Evolutionary conservation across 2,329 filamentous ascomycete species (phyloP).

Genomic region (Penicillium glabrum): DNA sequence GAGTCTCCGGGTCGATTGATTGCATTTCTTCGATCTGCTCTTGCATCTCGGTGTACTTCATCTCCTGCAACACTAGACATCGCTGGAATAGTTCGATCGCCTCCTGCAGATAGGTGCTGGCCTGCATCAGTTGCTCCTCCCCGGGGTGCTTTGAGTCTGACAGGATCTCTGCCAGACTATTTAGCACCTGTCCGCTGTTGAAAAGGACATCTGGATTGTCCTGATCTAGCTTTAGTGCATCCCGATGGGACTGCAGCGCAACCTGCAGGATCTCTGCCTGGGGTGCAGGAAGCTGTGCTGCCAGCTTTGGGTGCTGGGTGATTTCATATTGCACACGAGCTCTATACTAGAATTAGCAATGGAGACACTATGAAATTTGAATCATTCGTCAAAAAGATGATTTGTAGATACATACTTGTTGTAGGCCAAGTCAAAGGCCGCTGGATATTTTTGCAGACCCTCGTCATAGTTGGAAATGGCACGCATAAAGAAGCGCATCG

Average conservation of each 20-base stretch:
- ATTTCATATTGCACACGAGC: constrained; percentile 70
- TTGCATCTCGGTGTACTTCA: constrained; percentile 47
- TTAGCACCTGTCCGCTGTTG: constrained; percentile 70
- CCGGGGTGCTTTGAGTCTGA: constrained; percentile 52
- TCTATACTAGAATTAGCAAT: constrained; percentile 37
- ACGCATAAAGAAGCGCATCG: constrained; percentile 57
- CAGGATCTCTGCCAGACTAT: constrained; percentile 62
- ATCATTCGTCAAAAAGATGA: background rate
- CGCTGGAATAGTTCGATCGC: constrained; percentile 60
- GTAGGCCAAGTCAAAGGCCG: constrained; percentile 69
- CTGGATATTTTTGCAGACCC: constrained; percentile 60
- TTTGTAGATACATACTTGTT: constrained; percentile 59
- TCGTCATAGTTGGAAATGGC: constrained; percentile 67
- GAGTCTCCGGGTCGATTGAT: constrained; percentile 19
- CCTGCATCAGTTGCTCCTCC: constrained; percentile 45
- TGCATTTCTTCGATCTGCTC: constrained; percentile 43
- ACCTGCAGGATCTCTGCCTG: constrained; percentile 57
- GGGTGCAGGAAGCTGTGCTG: constrained; percentile 57
- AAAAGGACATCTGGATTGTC: constrained; percentile 69
- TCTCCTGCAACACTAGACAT: constrained; percentile 56
- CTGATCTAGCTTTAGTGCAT: constrained; percentile 59
- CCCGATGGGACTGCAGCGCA: constrained; percentile 63
- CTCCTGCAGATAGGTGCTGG: constrained; percentile 58
- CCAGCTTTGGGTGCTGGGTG: constrained; percentile 64
- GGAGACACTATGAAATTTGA: background rate